Percentiles rank a stretch among this genome's conserved stretches.
Evolutionary conservation across 1,139 yeast genomes (phyloP).

Genomic region (Arxiozyma heterogenica): DNA sequence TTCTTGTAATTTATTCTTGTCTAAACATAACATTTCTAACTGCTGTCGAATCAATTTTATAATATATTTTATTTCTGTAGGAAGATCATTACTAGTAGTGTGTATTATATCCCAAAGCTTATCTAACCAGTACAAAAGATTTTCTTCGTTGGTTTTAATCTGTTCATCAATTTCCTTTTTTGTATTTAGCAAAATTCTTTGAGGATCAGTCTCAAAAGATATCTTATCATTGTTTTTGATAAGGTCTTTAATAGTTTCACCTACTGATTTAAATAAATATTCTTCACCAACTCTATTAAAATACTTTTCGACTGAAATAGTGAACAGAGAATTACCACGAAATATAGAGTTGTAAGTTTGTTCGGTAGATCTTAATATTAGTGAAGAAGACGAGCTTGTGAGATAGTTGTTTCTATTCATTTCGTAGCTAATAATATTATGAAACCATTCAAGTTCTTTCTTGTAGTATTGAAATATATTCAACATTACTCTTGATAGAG

Average conservation of each 20-base stretch:
- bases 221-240: constrained; percentile 37
- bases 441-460: constrained; percentile 61
- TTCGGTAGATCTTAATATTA: constrained; percentile 11
- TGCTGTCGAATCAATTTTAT: constrained; percentile 49
- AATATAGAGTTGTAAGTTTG: constrained; percentile 65
- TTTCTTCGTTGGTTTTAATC: constrained; percentile 24
- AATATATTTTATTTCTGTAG: constrained; percentile 55
- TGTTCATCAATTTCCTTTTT: constrained; percentile 12
- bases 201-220: constrained; percentile 69
- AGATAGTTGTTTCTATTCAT: constrained; percentile 36
- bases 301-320: constrained; percentile 72
- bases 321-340: constrained; percentile 74
- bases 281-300: constrained; percentile 72
- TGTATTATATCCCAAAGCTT: constrained; percentile 67
- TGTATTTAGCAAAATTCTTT: constrained; percentile 37
- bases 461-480: constrained; percentile 60
- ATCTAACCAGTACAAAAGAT: constrained; percentile 47
- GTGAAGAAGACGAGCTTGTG: constrained; percentile 7
- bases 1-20: constrained; percentile 36
- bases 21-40: constrained; percentile 52
- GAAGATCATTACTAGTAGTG: constrained; percentile 65
- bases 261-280: constrained; percentile 64
- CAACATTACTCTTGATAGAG: constrained; percentile 30
- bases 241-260: constrained; percentile 52
- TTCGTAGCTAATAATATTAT: constrained; percentile 58